These are phyloP conservation scores for Chaetomiaceae sp. DNA, from an alignment of 2,329 filamentous ascomycete genomes.

Conservation along the genomic window DNA sequence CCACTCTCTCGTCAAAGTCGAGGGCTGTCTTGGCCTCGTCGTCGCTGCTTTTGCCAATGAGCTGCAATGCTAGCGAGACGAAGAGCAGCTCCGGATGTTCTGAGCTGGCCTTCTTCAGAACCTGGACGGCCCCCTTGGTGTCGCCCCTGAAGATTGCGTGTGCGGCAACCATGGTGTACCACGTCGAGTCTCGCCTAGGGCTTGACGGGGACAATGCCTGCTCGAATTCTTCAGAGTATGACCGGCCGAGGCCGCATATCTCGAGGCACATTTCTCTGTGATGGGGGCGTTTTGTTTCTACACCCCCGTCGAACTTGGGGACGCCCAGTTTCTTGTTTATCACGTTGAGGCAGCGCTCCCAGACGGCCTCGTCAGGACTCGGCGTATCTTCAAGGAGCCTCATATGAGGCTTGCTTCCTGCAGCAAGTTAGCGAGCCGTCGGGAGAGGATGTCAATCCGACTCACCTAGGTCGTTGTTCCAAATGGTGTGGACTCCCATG, in stretches of 20 bases:
- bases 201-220: slow-evolving; percentile 41
- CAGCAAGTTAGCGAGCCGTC: slow-evolving; percentile 17
- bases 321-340: slow-evolving; percentile 54
- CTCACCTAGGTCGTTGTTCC: slow-evolving; percentile 64
- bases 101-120: slow-evolving; percentile 64
- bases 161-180: slow-evolving; percentile 70
- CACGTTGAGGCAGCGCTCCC: slow-evolving; percentile 58
- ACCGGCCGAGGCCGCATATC: slow-evolving; percentile 67
- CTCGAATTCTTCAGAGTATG: slow-evolving; percentile 41
- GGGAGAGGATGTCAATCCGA: slow-evolving; percentile 4
- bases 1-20: slow-evolving; percentile 55
- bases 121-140: slow-evolving; percentile 62
- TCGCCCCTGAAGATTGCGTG: slow-evolving; percentile 71
- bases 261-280: slow-evolving; percentile 72
- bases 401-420: slow-evolving; percentile 45
- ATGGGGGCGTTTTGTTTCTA: slow-evolving; percentile 59
- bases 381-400: slow-evolving; percentile 44
- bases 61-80: slow-evolving; percentile 61
- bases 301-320: slow-evolving; percentile 52
- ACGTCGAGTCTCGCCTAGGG: slow-evolving; percentile 48
- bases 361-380: slow-evolving; percentile 47
- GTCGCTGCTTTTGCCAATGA: slow-evolving; percentile 50
- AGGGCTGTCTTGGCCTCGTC: slow-evolving; percentile 45
- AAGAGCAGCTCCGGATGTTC: slow-evolving; percentile 62
- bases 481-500: slow-evolving; percentile 68